Conservation (phyloP, 768 basidiomycete species). For the Tylopilus cervinicoccineus region DNA sequence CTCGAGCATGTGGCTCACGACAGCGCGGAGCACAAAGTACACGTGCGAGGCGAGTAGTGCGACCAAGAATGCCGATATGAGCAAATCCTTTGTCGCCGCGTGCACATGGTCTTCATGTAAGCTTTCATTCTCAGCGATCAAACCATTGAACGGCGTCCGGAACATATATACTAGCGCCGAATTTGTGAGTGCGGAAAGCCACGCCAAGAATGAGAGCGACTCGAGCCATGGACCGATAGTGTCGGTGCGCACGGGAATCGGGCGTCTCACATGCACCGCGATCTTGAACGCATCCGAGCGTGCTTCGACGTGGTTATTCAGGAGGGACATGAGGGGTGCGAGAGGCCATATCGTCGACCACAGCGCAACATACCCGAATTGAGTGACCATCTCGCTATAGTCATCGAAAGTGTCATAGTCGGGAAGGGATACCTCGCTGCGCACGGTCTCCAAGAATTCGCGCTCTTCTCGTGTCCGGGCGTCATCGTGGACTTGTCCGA, state of each 20-base stretch:
- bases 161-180: slow-evolving; percentile 91
- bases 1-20: slow-evolving; percentile 68
- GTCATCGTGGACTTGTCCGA: slow-evolving; percentile 26
- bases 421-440: slow-evolving; percentile 73
- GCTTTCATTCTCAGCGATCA: neutral
- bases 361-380: slow-evolving; percentile 88
- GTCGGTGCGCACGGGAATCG: slow-evolving; percentile 83
- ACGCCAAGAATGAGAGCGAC: slow-evolving; percentile 80
- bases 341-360: slow-evolving; percentile 97
- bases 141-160: slow-evolving; percentile 40
- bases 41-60: slow-evolving; percentile 85
- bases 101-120: slow-evolving; percentile 14
- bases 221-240: slow-evolving; percentile 95
- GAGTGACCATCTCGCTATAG: slow-evolving; percentile 95
- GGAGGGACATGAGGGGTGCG: slow-evolving; percentile 79
- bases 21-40: slow-evolving; percentile 62
- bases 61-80: slow-evolving; percentile 64
- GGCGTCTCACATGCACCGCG: slow-evolving; percentile 75
- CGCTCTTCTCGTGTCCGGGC: slow-evolving; percentile 56
- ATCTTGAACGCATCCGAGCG: slow-evolving; percentile 97
- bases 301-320: slow-evolving; percentile 92
- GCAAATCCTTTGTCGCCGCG: slow-evolving; percentile 44
- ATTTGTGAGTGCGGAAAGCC: slow-evolving; percentile 86
- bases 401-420: slow-evolving; percentile 81
- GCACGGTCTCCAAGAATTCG: slow-evolving; percentile 73